Percentiles rank a stretch among this genome's conserved stretches.
Conservation (phyloP, 2,329 filamentous ascomycete species). For the Fusarium poae region DNA sequence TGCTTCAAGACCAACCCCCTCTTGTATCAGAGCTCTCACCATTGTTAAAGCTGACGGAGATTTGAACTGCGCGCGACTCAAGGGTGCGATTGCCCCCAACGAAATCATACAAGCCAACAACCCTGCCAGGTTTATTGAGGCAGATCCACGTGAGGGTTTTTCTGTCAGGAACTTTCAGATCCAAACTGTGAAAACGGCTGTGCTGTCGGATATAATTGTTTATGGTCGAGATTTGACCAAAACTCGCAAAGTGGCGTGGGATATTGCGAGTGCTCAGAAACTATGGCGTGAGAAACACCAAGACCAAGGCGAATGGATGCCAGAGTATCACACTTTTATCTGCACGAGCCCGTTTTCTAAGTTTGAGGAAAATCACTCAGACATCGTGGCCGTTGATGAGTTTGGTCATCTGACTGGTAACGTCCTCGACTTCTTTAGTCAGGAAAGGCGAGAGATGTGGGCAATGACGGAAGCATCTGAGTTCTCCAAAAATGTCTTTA, state of each 20-base stretch:
- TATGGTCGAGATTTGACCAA: constrained; percentile 81
- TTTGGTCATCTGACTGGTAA: constrained; percentile 78
- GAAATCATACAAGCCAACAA: constrained; percentile 75
- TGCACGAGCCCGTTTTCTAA: constrained; percentile 72
- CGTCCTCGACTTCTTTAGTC: constrained; percentile 88
- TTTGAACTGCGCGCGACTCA: constrained; percentile 78
- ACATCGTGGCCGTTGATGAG: constrained; percentile 82
- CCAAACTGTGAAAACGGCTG: constrained; percentile 87
- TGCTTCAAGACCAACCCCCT: constrained; percentile 74
- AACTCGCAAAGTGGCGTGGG: constrained; percentile 73
- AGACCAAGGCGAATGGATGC: constrained; percentile 65
- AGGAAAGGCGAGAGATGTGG: constrained; percentile 93
- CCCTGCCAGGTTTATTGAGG: constrained; percentile 77
- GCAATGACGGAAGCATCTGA: constrained; percentile 90
- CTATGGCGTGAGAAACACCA: constrained; percentile 78
- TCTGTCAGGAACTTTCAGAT: constrained; percentile 98
- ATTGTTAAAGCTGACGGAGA: constrained; percentile 92
- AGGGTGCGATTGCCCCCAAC: constrained; percentile 85
- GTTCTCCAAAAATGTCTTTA: constrained; percentile 89
- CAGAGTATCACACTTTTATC: constrained; percentile 88
- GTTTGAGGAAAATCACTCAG: constrained; percentile 77
- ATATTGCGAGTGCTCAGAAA: constrained; percentile 80
- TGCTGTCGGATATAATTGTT: constrained; percentile 90
- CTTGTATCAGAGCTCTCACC: constrained; percentile 83
- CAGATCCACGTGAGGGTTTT: constrained; percentile 90